These are phyloP conservation scores for Nemania bipapillata DNA, from an alignment of 2,329 filamentous ascomycete species.

Conservation along the genomic window DNA sequence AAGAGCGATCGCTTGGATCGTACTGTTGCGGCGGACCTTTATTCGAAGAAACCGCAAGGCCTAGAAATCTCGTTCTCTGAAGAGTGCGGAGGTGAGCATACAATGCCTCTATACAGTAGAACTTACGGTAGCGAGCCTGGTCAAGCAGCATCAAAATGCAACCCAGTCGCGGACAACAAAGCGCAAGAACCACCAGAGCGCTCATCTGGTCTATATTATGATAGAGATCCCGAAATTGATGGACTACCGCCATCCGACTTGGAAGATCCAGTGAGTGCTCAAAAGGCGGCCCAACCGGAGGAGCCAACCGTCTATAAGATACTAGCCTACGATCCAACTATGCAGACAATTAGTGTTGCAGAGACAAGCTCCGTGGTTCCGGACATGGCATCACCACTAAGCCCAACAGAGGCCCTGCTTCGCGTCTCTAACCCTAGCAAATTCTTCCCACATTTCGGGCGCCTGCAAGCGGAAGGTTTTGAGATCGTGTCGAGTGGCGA, in stretches of 20 bases:
- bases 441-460: slow-evolving; percentile 72
- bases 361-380: slow-evolving; percentile 68
- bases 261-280: slow-evolving; percentile 24
- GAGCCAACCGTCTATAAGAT: slow-evolving; percentile 67
- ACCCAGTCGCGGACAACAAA: neutral
- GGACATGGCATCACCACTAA: slow-evolving; percentile 61
- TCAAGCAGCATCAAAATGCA: slow-evolving; percentile 15
- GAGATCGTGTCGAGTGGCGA: slow-evolving; percentile 72
- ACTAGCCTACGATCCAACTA: slow-evolving; percentile 71
- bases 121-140: slow-evolving; percentile 47
- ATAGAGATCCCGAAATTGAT: slow-evolving; percentile 49
- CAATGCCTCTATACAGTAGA: slow-evolving; percentile 54
- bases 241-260: slow-evolving; percentile 38
- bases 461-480: slow-evolving; percentile 70
- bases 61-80: slow-evolving; percentile 61
- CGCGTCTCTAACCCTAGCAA: slow-evolving; percentile 70
- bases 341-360: slow-evolving; percentile 66
- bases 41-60: slow-evolving; percentile 60
- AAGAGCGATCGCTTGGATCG: slow-evolving; percentile 5
- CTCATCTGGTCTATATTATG: slow-evolving; percentile 37
- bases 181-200: neutral
- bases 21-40: slow-evolving; percentile 49
- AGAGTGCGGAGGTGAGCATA: slow-evolving; percentile 55
- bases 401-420: slow-evolving; percentile 69
- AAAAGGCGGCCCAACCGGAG: slow-evolving; percentile 37